Evolutionary conservation across 2,329 filamentous ascomycete species (phyloP).

Genomic region (Aspergillus fijiensis): DNA sequence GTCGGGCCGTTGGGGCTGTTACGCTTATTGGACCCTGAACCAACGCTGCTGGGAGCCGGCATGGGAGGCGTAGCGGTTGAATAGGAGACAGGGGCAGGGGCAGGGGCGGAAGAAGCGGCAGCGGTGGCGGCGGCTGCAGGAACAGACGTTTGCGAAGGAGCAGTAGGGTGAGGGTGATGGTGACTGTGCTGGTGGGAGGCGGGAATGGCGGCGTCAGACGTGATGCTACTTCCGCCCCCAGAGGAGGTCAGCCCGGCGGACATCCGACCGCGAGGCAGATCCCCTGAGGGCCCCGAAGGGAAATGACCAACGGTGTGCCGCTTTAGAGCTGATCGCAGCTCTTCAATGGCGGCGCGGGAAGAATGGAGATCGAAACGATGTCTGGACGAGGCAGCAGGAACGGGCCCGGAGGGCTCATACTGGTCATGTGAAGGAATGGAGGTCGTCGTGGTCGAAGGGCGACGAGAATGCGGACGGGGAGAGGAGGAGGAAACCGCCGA

Average conservation of each 20-base stretch:
- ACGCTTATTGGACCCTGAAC: constrained; percentile 35
- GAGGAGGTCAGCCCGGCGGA: constrained; percentile 35
- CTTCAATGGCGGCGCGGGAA: constrained; percentile 41
- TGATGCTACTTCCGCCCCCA: constrained; percentile 30
- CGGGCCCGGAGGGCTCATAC: constrained; percentile 30
- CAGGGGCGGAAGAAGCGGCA: constrained; percentile 17
- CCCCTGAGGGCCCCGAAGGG: constrained; percentile 35
- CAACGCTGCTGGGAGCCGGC: constrained; percentile 27
- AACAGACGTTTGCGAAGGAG: constrained; percentile 11
- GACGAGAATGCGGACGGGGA: constrained; percentile 13
- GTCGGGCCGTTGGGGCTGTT: constrained; percentile 31
- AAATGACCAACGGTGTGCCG: constrained; percentile 39
- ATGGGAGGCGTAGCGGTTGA: constrained; percentile 27
- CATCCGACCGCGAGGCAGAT: constrained; percentile 35
- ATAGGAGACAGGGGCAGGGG: constrained; percentile 18
- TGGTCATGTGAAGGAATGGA: constrained; percentile 17
- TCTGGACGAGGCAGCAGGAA: constrained; percentile 21
- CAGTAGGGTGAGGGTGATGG: constrained; percentile 10
- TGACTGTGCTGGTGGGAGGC: constrained; percentile 8
- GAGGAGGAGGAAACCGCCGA: constrained; percentile 14
- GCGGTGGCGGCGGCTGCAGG: constrained; percentile 14
- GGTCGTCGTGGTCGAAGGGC: constrained; percentile 11
- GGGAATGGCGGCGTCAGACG: constrained; percentile 19
- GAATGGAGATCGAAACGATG: constrained; percentile 35
- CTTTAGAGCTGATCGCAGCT: constrained; percentile 41